Conservation (phyloP, 805 yeast species). For the Wickerhamiella cacticola region DNA sequence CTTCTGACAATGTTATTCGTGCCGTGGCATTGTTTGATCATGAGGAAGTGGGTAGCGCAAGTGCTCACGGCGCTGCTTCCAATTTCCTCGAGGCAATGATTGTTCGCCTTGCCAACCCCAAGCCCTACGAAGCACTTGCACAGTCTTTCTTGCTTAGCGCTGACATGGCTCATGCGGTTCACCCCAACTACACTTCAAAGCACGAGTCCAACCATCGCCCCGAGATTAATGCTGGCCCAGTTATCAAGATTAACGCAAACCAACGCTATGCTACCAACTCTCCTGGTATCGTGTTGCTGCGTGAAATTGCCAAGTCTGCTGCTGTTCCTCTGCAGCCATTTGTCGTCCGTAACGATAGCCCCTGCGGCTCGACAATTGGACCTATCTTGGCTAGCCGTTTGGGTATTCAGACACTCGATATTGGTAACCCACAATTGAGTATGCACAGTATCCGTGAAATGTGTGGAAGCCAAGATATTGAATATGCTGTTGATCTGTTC, state of each 20-base stretch:
- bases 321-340: conserved; percentile 79
- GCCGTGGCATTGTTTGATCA: conserved; percentile 82
- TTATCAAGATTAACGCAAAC: conserved; percentile 83
- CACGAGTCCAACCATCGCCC: conserved; percentile 78
- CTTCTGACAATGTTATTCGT: conserved; percentile 41
- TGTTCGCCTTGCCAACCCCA: conserved; percentile 46
- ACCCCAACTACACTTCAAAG: conserved; percentile 72
- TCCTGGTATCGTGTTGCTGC: conserved; percentile 69
- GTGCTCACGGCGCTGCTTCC: conserved; percentile 96
- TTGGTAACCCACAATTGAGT: conserved; percentile 83
- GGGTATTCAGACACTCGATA: conserved; percentile 76
- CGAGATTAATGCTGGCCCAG: conserved; percentile 77
- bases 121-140: conserved; percentile 25
- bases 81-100: conserved; percentile 73
- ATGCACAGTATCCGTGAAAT: conserved; percentile 95
- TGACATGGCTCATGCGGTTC: conserved; percentile 95
- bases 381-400: conserved; percentile 80
- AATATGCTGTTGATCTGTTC: conserved; percentile 48
- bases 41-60: conserved; percentile 86
- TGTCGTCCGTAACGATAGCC: conserved; percentile 85
- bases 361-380: conserved; percentile 95
- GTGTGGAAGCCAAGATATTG: conserved; percentile 68
- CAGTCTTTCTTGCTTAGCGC: conserved; percentile 82
- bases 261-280: conserved; percentile 93
- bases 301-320: conserved; percentile 53